These are phyloP conservation scores for Chaetomiaceae sp. DNA, from an alignment of 2,329 filamentous ascomycete species.

Conservation along the genomic window DNA sequence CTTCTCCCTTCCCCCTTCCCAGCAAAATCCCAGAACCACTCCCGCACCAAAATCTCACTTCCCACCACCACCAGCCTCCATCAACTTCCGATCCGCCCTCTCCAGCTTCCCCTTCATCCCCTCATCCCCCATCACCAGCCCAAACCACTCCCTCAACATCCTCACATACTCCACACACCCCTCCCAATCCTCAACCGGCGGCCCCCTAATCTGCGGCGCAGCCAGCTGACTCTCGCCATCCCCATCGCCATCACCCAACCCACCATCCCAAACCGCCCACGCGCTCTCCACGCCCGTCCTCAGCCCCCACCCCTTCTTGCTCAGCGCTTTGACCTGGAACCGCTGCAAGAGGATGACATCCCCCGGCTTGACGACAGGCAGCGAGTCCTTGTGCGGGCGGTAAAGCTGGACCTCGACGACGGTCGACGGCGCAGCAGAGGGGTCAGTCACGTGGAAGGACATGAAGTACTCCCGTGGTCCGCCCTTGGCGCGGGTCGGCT, in stretches of 20 bases:
- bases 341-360: constrained; percentile 56
- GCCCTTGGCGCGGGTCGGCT: constrained; percentile 51
- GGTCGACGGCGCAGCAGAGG: constrained; percentile 45
- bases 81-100: constrained; percentile 41
- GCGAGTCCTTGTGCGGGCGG: constrained; percentile 52
- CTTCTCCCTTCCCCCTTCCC: background rate
- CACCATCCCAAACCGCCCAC: constrained; percentile 50
- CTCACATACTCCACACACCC: constrained; percentile 47
- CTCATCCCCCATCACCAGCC: constrained; percentile 39
- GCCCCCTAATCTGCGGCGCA: constrained; percentile 51
- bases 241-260: background rate
- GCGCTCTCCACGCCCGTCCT: constrained; percentile 51
- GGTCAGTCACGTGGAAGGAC: constrained; percentile 54
- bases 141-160: constrained; percentile 47
- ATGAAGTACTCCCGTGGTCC: constrained; percentile 58
- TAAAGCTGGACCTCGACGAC: constrained; percentile 55
- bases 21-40: too few species aligned
- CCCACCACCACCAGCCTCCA: constrained; percentile 11
- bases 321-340: constrained; percentile 51
- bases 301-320: constrained; percentile 52
- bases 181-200: constrained; percentile 53
- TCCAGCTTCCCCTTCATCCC: constrained; percentile 44
- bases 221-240: background rate
- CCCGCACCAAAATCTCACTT: background rate
- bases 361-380: constrained; percentile 52